Conservation (phyloP, 2,329 filamentous ascomycete species). For the Curvularia eragrostidis region DNA sequence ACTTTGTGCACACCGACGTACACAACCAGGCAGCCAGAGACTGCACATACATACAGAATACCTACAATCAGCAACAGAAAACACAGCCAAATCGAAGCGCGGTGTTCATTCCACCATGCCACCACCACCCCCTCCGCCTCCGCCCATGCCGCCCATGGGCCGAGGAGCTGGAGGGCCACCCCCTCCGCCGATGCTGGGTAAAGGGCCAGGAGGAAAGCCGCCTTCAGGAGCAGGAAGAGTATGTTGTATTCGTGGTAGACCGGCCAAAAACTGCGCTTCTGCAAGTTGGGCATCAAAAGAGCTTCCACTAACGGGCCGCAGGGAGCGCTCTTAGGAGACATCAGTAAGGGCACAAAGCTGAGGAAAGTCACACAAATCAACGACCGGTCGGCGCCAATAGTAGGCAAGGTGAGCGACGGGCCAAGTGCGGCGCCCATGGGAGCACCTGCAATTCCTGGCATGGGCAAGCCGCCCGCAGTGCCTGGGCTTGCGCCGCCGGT, state of each 20-base stretch:
- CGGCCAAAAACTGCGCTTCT: background rate
- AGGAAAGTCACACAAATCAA: conserved; percentile 86
- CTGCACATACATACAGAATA: conserved; percentile 6
- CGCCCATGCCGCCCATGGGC: conserved; percentile 49
- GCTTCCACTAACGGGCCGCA: conserved; percentile 52
- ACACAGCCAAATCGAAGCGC: conserved; percentile 2
- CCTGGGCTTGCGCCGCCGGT: conserved; percentile 75
- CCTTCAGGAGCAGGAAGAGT: conserved; percentile 47
- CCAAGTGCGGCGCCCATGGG: conserved; percentile 69
- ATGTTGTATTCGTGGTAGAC: conserved; percentile 18
- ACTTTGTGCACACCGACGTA: conserved; percentile 22
- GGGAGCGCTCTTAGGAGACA: conserved; percentile 88
- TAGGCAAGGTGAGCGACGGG: conserved; percentile 64
- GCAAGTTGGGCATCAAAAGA: conserved; percentile 4
- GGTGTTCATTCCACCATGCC: conserved; percentile 17
- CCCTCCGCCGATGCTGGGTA: conserved; percentile 47
- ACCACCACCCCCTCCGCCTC: conserved; percentile 48
- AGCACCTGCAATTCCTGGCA: conserved; percentile 79
- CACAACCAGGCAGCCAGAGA: conserved; percentile 26
- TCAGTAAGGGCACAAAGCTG: conserved; percentile 77
- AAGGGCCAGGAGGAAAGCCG: conserved; percentile 42
- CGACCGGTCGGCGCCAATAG: conserved; percentile 82
- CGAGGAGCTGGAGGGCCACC: conserved; percentile 47
- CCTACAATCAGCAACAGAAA: conserved; percentile 1
- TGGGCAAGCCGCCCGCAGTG: conserved; percentile 56